Base-by-base conservation (phyloP, 2,329 filamentous ascomycete species). In the Fusarium globosum region DNA sequence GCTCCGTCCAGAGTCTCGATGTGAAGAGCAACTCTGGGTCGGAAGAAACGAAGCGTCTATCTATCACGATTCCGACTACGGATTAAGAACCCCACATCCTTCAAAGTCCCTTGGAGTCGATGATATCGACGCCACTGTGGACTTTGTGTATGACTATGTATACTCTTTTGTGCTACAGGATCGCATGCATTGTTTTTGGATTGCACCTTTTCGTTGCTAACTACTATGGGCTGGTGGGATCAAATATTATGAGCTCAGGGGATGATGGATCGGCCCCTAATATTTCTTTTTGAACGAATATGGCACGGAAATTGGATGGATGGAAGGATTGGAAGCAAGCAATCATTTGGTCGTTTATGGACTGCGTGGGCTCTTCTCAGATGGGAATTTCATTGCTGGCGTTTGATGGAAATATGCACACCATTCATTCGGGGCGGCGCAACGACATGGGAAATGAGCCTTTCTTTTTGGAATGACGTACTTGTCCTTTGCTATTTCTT, bases 1-100 rank as follows among this genome's bases (percentile, higher is more conserved):
- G 72, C 56, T 80, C 80, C 1, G 51, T 76, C 7, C 77, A 80
- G 23, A 79, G 79, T 45, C 68, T 79, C 3, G 77, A 79, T 28
- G 71, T 75, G 23, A 79, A 77, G 58, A 78, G 76, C 55, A 59
- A 56, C 33, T 57, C 71, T 43, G 73, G 69, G 21, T 69, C 77
- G 45, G 75, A 79, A 48, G 67, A 75, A 49, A 75, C 76, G 2
- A 77, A 77, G 41, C 75, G 79, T 56, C 58, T 79, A 35, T 81
- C 80, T 28, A 79, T 79, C 36, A 78, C 77, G 21, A 79, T 79
- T 35, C 77, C 77, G 51, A 58, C 68, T 8, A 69, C 61, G 43
- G 75, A 76, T 46, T 68, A 65, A 60, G 33, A 52, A 45, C 23
- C 18, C 42, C 70, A 58, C 33, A 67, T 45, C 41, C 28, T 58